Evolutionary conservation across 1,284 basidiomycete species (phyloP).

Genomic region (Puccinia horiana): DNA sequence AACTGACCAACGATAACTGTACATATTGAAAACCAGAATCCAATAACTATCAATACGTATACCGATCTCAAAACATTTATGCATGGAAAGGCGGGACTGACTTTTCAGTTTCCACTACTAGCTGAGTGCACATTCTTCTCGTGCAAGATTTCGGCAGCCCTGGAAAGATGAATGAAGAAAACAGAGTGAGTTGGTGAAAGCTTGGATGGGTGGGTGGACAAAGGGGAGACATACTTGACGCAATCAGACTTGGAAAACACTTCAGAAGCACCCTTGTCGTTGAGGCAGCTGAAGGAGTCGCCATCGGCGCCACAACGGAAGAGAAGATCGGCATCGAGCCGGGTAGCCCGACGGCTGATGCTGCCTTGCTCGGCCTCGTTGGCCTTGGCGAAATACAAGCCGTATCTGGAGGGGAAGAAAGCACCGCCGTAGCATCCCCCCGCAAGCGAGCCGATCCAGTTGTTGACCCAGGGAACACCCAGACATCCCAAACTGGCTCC

Average conservation of each 20-base stretch:
- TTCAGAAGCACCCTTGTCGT: neutral
- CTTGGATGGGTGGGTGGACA: too few relatives aligned
- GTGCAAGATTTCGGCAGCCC: slow-evolving; percentile 11
- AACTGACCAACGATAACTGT: neutral
- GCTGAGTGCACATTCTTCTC: neutral
- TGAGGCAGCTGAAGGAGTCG: neutral
- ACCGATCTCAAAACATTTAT: neutral
- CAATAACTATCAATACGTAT: neutral
- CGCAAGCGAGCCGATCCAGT: neutral
- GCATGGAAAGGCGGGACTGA: neutral
- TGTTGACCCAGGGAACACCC: neutral
- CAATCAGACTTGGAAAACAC: neutral
- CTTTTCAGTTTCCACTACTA: slow-evolving; percentile 6
- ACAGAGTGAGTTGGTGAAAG: neutral
- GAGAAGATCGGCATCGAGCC: neutral
- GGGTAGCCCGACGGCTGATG: neutral
- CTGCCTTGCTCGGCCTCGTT: neutral
- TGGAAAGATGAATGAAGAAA: neutral
- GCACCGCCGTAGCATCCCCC: neutral
- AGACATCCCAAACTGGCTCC: neutral
- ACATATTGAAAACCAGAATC: neutral
- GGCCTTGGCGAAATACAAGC: neutral
- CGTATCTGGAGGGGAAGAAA: neutral
- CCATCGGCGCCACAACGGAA: neutral
- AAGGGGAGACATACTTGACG: neutral